These are phyloP conservation scores for Nannizziopsis barbatae DNA, from an alignment of 2,329 filamentous ascomycete species.

Conservation along the genomic window DNA sequence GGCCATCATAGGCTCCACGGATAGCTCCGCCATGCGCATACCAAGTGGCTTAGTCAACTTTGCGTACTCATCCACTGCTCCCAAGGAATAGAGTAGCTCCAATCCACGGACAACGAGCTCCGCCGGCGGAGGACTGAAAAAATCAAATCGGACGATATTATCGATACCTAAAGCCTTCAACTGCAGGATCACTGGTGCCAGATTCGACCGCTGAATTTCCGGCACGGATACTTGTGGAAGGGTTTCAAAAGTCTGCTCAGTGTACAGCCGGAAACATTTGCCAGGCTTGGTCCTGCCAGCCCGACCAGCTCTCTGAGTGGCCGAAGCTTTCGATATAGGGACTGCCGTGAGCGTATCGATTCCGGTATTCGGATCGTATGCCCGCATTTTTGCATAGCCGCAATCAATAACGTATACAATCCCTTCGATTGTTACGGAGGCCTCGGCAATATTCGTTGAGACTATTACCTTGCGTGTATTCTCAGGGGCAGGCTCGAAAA, in stretches of 20 bases:
- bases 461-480: constrained; percentile 85
- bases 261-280: constrained; percentile 90
- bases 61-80: constrained; percentile 77
- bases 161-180: constrained; percentile 92
- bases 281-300: constrained; percentile 81
- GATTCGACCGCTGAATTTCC: constrained; percentile 84
- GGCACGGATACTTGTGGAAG: constrained; percentile 66
- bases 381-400: constrained; percentile 80
- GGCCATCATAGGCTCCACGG: constrained; percentile 90
- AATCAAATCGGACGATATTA: constrained; percentile 84
- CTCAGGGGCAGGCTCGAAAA: constrained; percentile 73
- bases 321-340: constrained; percentile 78
- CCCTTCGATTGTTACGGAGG: constrained; percentile 85
- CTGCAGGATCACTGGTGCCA: constrained; percentile 78
- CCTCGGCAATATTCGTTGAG: constrained; percentile 92
- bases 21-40: constrained; percentile 79
- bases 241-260: constrained; percentile 56
- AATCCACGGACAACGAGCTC: constrained; percentile 75
- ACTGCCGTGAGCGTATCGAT: constrained; percentile 79
- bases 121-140: constrained; percentile 72
- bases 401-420: constrained; percentile 85
- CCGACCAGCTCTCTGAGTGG: constrained; percentile 80
- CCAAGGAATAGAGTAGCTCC: constrained; percentile 76
- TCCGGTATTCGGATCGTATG: constrained; percentile 71
- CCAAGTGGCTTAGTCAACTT: constrained; percentile 86